Conservation (phyloP, 345 rosid species). For the Euphorbia lathyris region DNA sequence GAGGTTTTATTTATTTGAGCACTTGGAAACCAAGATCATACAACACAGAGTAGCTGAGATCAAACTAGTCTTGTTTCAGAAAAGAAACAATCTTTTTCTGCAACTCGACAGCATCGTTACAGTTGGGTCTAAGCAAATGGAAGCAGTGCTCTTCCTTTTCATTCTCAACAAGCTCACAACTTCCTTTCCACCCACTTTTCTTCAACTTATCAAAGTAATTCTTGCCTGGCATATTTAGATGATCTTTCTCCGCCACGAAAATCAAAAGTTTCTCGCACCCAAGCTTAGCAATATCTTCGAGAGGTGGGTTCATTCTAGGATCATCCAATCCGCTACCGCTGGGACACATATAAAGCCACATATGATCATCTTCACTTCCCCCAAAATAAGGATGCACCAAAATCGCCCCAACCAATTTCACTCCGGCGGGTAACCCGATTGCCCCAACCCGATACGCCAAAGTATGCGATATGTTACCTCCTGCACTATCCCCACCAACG, state of each 20-base stretch:
- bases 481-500: slow-evolving; percentile 19
- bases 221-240: slow-evolving; percentile 16
- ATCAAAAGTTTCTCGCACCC: slow-evolving; percentile 35
- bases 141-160: slow-evolving; percentile 31
- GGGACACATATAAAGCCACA: slow-evolving; percentile 45
- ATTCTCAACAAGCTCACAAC: slow-evolving; percentile 24
- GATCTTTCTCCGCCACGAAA: slow-evolving; percentile 40
- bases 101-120: slow-evolving; percentile 4
- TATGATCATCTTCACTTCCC: slow-evolving; percentile 34
- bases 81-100: slow-evolving; percentile 7
- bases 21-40: background rate
- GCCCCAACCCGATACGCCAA: slow-evolving; percentile 32
- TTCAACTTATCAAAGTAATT: slow-evolving; percentile 29
- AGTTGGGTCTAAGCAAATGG: slow-evolving; percentile 4
- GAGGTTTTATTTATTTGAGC: background rate
- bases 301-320: slow-evolving; percentile 39
- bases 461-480: slow-evolving; percentile 15
- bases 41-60: background rate
- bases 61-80: slow-evolving; percentile 13
- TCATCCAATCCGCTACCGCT: slow-evolving; percentile 33
- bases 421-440: slow-evolving; percentile 24
- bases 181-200: slow-evolving; percentile 39
- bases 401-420: slow-evolving; percentile 28
- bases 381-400: slow-evolving; percentile 49
- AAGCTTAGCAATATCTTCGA: slow-evolving; percentile 32